Conservation (phyloP, 441 rosid genomes). For the Populus hybrid region DNA sequence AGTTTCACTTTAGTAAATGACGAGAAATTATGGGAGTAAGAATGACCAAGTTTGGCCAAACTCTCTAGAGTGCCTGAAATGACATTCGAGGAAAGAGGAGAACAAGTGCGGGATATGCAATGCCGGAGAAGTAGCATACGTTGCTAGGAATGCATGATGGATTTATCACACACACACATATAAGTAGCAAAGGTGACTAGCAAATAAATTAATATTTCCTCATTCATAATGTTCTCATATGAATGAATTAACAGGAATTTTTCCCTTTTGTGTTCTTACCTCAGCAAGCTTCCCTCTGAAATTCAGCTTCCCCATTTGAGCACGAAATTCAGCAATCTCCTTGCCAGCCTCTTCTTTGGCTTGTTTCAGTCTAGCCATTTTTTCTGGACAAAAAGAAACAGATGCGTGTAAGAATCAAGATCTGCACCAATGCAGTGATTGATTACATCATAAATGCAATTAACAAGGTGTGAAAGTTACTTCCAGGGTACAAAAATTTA, state of each 20-base stretch:
- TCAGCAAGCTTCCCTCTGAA: conserved; percentile 79
- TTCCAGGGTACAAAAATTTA: neutral
- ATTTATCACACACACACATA: neutral
- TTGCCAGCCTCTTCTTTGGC: conserved; percentile 87
- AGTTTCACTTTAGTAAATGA: neutral
- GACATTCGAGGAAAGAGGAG: no score
- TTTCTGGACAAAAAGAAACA: conserved; percentile 36
- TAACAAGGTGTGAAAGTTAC: neutral
- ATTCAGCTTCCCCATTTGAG: conserved; percentile 74
- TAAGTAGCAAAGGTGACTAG: neutral
- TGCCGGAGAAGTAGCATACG: neutral
- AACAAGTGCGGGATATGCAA: neutral
- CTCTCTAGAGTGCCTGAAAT: neutral
- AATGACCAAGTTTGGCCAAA: neutral
- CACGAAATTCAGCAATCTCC: conserved; percentile 69
- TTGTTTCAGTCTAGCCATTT: conserved; percentile 77
- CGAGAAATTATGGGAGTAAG: neutral
- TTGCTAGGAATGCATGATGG: neutral
- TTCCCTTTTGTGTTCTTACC: conserved; percentile 36
- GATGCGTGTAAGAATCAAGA: conserved; percentile 10
- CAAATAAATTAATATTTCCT: neutral
- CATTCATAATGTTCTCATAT: neutral
- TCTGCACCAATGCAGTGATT: neutral
- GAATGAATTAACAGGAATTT: neutral
- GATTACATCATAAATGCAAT: conserved; percentile 1